phyloP scores from a whole-genome alignment of 805 yeast species.

The Zygosaccharomyces siamensis region DNA sequence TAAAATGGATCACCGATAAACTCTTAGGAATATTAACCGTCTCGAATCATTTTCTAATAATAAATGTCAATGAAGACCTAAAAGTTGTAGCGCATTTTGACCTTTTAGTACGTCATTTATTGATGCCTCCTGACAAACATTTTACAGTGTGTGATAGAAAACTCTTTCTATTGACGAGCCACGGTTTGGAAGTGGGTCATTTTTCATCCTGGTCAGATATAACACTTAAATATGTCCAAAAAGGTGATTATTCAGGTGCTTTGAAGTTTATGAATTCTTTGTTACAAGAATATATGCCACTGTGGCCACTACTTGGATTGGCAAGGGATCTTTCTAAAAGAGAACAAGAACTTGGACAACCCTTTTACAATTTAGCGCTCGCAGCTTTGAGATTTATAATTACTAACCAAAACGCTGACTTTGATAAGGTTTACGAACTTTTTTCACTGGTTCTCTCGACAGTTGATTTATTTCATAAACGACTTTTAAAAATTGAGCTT shows the following conservation, averaged over 20 bases:
- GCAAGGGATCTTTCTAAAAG: constrained; percentile 13
- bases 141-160: constrained; percentile 20
- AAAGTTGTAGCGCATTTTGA: constrained; percentile 20
- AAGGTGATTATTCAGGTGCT: constrained; percentile 29
- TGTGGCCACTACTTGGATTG: constrained; percentile 20
- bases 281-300: constrained; percentile 16
- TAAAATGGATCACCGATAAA: constrained; percentile 25
- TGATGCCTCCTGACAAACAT: constrained; percentile 27
- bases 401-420: constrained; percentile 10
- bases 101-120: constrained; percentile 23
- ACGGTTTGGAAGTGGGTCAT: constrained; percentile 26
- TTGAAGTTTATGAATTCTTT: constrained; percentile 21
- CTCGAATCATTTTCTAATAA: constrained; percentile 27
- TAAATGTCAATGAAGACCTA: constrained; percentile 12
- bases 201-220: constrained; percentile 33
- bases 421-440: constrained; percentile 19
- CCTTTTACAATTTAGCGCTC: constrained; percentile 29
- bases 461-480: constrained; percentile 8
- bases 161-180: constrained; percentile 24
- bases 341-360: constrained; percentile 25
- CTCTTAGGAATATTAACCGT: constrained; percentile 24
- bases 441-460: constrained; percentile 12
- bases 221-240: constrained; percentile 27
- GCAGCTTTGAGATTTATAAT: constrained; percentile 29
- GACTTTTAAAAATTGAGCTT: neutral